These are phyloP conservation scores for Hymenoscyphus fructigenus DNA, from an alignment of 2,329 filamentous ascomycete species.

Conservation along the genomic window DNA sequence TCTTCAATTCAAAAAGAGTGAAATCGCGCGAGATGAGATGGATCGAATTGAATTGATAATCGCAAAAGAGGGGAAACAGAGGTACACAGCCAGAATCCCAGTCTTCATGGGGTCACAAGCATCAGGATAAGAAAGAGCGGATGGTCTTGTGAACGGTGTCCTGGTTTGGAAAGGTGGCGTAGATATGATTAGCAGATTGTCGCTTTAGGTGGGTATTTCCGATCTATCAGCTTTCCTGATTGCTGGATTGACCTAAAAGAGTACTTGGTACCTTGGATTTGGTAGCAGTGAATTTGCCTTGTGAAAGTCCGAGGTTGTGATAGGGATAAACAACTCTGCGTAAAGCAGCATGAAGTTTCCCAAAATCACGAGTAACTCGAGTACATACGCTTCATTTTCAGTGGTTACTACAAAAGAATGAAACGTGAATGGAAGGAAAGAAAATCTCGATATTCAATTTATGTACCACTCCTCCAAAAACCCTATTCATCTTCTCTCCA, in stretches of 20 bases:
- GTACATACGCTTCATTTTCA: too few relatives aligned
- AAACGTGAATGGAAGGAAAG: not conserved
- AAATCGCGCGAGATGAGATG: not conserved
- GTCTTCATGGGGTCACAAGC: slow-evolving; percentile 3
- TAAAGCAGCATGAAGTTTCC: too few relatives aligned
- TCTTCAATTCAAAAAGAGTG: not conserved
- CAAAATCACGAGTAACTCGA: too few relatives aligned
- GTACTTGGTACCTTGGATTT: not conserved
- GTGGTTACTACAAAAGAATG: not conserved
- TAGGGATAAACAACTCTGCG: too few relatives aligned
- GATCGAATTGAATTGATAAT: not conserved
- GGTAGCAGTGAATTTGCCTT: not conserved
- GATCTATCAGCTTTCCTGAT: not conserved
- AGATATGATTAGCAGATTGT: not conserved
- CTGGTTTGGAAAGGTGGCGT: not conserved
- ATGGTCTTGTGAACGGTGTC: not conserved
- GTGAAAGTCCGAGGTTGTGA: slow-evolving; percentile 1
- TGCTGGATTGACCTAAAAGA: not conserved
- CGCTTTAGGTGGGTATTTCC: not conserved
- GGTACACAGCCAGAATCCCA: too few relatives aligned
- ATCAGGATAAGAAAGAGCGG: not conserved
- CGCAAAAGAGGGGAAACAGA: not conserved
- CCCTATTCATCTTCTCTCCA: not conserved
- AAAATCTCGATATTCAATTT: slow-evolving; percentile 18
- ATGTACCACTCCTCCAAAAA: slow-evolving; percentile 6